These are phyloP conservation scores for Brassica balearica DNA, from an alignment of 441 rosid genomes.

Conservation along the genomic window DNA sequence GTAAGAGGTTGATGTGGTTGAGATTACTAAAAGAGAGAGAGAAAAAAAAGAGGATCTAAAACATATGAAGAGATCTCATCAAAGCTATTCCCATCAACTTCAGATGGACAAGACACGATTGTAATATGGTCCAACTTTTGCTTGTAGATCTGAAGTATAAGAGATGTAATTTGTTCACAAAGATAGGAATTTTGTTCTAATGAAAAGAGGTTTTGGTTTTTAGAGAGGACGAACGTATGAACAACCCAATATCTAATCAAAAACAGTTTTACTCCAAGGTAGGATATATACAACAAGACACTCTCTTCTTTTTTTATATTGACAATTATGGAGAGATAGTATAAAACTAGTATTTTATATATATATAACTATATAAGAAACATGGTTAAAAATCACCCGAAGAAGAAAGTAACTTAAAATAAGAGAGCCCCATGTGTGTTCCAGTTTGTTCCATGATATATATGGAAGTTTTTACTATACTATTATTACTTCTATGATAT, in stretches of 20 bases:
- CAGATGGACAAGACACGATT: conserved; percentile 12
- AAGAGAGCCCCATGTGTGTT: conserved; percentile 35
- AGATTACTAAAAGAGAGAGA: conserved; percentile 10
- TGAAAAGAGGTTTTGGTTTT: conserved; percentile 21
- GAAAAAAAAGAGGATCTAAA: conserved; percentile 24
- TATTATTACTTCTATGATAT: neutral
- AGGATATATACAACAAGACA: conserved; percentile 38
- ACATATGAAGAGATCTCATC: conserved; percentile 38
- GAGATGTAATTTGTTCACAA: conserved; percentile 18
- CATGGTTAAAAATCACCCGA: conserved; percentile 23
- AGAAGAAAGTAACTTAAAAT: conserved; percentile 20
- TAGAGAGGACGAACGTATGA: conserved; percentile 36
- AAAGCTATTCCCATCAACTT: conserved; percentile 43
- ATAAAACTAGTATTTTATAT: conserved; percentile 18
- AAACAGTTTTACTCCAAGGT: conserved; percentile 40
- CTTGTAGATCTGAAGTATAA: conserved; percentile 24
- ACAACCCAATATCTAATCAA: conserved; percentile 41
- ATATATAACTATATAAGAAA: conserved; percentile 23
- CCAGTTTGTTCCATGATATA: conserved; percentile 50
- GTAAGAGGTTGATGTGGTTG: conserved; percentile 19
- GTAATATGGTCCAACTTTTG: conserved; percentile 14
- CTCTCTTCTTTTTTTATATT: conserved; percentile 30
- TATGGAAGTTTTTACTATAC: conserved; percentile 34
- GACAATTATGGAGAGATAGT: conserved; percentile 26
- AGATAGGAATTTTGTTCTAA: conserved; percentile 28